Evolutionary conservation across 805 yeast species (phyloP), one percentile per base, ranked within the genome.

Genomic region (Spathaspora boniae): DNA sequence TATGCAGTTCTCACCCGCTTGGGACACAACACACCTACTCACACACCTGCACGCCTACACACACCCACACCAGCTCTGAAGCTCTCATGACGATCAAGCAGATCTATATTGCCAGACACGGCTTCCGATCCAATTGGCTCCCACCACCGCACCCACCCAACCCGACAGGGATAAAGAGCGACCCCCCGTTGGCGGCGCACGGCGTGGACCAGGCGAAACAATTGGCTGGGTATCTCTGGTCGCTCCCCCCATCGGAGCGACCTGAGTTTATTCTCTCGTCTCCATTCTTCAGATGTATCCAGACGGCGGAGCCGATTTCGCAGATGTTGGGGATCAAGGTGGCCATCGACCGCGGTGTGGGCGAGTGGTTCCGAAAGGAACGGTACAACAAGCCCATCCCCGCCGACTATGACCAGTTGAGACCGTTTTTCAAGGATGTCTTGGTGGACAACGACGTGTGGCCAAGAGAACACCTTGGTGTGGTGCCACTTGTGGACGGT

Each of bases 121-220:
- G 98, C 0, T 86, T 76, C 61, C 68, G 98, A 40, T 79, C 95
- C 33, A 88, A 89, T 53, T 87, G 96, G 96, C 68, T 51, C 41
- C 75, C 65, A 2, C 74, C 71, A 9, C 95, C 95, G 16, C 84
- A 82, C 45, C 82, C 85, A 0, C 77, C 82, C 2, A 76, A 80
- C 26, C 95, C 95, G 2, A 89, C 98, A 0, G 96, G 96, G 0
- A 80, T 89, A 14, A 89, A 82, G 41, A 81, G 89, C 38, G 98
- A 93, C 50, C 93, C 95, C 3, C 80, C 86, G 2, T 66, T 93
- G 44, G 93, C 97, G 0, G 78, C 78, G 2, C 95, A 86, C 53
- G 98, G 98, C 4, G 80, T 77, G 2, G 82, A 79, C 8, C 98
- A 93, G 60, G 94, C 98, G 0, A 67, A 74, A 26, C 93, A 93